These are phyloP conservation scores for Colletotrichum lentis DNA, from an alignment of 2,329 filamentous ascomycete genomes.

Conservation along the genomic window DNA sequence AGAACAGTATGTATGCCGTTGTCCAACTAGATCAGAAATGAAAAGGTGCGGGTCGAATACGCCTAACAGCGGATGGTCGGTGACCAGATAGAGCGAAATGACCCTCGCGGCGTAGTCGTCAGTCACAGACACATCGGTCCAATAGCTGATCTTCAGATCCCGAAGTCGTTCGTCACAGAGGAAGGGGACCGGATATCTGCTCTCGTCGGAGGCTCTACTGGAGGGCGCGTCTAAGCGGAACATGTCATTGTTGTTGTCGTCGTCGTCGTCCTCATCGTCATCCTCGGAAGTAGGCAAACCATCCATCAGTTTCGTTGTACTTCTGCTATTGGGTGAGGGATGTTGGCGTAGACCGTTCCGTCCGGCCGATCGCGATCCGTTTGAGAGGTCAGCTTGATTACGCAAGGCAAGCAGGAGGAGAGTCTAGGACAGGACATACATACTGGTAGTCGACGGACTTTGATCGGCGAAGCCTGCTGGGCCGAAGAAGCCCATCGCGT, in stretches of 20 bases:
- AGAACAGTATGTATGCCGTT: slow-evolving; percentile 44
- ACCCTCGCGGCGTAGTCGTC: slow-evolving; percentile 45
- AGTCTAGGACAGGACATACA: slow-evolving; percentile 4
- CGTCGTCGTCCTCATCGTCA: too few relatives aligned
- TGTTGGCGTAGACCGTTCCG: not conserved
- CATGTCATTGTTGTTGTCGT: not conserved
- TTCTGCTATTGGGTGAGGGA: not conserved
- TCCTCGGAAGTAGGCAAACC: not conserved
- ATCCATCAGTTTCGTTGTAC: not conserved
- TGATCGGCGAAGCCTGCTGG: slow-evolving; percentile 4
- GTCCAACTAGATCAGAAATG: slow-evolving; percentile 45
- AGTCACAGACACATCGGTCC: slow-evolving; percentile 47
- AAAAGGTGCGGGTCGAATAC: slow-evolving; percentile 49
- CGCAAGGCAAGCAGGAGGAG: not conserved
- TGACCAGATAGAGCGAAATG: slow-evolving; percentile 50
- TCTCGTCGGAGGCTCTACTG: not conserved
- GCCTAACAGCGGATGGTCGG: slow-evolving; percentile 51
- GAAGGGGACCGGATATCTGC: slow-evolving; percentile 16
- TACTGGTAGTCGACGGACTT: slow-evolving; percentile 30
- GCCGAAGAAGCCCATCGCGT: not conserved
- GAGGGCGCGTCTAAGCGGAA: not conserved
- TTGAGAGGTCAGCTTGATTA: not conserved
- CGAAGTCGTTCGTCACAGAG: slow-evolving; percentile 45
- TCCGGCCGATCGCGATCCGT: not conserved
- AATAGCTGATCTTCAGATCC: slow-evolving; percentile 44